Evolutionary conservation across 768 basidiomycete genomes (phyloP), one percentile per base, ranked within the genome.

Genomic region (Galerina marginata): DNA sequence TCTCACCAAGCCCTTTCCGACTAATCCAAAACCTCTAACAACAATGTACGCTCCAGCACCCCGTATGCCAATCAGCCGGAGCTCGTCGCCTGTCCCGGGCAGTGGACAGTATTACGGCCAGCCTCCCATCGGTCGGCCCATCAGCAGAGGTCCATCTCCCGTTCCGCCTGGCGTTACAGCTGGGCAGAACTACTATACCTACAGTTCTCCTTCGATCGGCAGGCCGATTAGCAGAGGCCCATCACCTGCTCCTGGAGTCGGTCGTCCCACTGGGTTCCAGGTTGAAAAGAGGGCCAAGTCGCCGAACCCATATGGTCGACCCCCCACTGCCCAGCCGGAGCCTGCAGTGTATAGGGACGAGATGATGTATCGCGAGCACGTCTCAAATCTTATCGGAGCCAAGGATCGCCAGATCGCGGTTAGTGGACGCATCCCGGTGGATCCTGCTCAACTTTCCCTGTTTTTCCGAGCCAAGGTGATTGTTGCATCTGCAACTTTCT

Each of bases 381-480:
- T 92, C 4, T 74, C 83, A 0, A 76, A 78, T 40, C 71, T 93
- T 54, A 74, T 92, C 51, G 74, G 73, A 10, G 82, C 85, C 12
- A 92, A 87, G 70, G 77, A 83, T 36, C 80, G 80, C 3, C 85
- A 88, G 44, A 90, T 88, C 71, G 81, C 86, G 1, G 81, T 87
- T 11, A 84, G 83, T 10, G 91, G 92, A 0, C 79, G 86, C 36
- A 88, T 92, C 48, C 88, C 88, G 6, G 75, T 91, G 42, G 90
- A 92, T 72, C 83, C 88, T 15, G 79, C 85, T 3, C 83, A 83
- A 60, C 75, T 92, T 39, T 83, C 86, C 11, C 75, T 93, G 54
- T 93, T 93, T 78, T 93, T 93, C 77, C 82, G 91, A 20, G 86
- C 90, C 42, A 89, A 90, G 83, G 92, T 88, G 63, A 43, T 81